Evolutionary conservation across 2,329 filamentous ascomycete species (phyloP).

Genomic region (Alternaria gansuensis): DNA sequence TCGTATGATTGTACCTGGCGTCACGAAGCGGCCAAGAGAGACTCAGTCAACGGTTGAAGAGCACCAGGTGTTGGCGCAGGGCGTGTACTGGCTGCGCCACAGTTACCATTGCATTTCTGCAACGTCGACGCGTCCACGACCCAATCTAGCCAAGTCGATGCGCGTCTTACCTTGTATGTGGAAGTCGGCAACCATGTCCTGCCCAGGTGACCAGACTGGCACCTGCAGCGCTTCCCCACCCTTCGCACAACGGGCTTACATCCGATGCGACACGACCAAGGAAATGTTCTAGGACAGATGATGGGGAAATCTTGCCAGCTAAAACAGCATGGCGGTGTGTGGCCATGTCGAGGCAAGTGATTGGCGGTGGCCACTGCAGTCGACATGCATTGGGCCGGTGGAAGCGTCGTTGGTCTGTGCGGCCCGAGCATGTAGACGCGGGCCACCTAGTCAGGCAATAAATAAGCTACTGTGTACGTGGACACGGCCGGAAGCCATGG

Average conservation of each 20-base stretch:
- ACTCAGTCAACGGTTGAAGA: background rate
- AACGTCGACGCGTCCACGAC: background rate
- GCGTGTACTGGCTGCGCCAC: conserved; percentile 8
- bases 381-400: conserved; percentile 10
- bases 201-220: conserved; percentile 3
- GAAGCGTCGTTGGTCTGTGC: conserved; percentile 17
- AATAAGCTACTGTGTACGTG: conserved; percentile 19
- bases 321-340: conserved; percentile 14
- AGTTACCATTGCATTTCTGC: conserved; percentile 5
- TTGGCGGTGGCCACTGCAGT: conserved; percentile 9
- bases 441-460: conserved; percentile 13
- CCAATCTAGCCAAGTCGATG: background rate
- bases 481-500: conserved; percentile 22
- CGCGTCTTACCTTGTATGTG: background rate
- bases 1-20: background rate
- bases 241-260: conserved; percentile 7
- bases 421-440: conserved; percentile 19
- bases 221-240: conserved; percentile 1
- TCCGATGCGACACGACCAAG: conserved; percentile 7
- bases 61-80: background rate
- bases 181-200: background rate
- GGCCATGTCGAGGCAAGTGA: conserved; percentile 12
- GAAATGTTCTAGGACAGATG: conserved; percentile 2
- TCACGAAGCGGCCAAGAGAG: background rate
- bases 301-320: conserved; percentile 8